phyloP scores from a whole-genome alignment of 1,284 basidiomycete species.

The Leccinum solheimii region DNA sequence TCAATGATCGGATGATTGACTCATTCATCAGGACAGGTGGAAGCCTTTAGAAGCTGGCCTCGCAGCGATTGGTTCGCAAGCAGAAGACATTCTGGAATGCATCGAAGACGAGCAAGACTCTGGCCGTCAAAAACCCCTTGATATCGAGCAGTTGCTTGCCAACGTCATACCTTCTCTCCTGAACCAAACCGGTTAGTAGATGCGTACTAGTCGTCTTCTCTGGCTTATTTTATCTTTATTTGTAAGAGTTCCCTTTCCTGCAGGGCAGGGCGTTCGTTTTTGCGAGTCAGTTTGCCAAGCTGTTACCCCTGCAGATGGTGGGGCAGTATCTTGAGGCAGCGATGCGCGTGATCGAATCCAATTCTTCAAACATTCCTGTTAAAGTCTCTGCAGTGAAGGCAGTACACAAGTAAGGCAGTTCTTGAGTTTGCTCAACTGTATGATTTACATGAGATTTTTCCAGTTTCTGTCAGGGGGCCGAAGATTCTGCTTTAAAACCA shows the following conservation, averaged over 20 bases:
- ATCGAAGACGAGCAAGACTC: constrained; percentile 73
- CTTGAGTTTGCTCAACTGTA: neutral
- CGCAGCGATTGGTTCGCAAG: constrained; percentile 81
- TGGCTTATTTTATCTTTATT: constrained; percentile 2
- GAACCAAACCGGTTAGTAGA: constrained; percentile 54
- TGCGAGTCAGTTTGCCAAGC: constrained; percentile 83
- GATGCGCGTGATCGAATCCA: constrained; percentile 78
- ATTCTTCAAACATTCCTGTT: constrained; percentile 73
- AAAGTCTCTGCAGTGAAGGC: constrained; percentile 95
- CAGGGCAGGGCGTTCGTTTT: constrained; percentile 96
- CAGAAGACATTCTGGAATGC: constrained; percentile 74
- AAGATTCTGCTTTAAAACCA: constrained; percentile 56
- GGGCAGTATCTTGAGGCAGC: constrained; percentile 87
- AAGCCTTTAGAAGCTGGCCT: constrained; percentile 84
- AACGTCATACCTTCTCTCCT: constrained; percentile 81
- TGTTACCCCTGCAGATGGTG: constrained; percentile 70
- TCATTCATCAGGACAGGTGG: constrained; percentile 62
- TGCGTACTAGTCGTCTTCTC: neutral
- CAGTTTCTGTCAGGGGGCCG: constrained; percentile 68
- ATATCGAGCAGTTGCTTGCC: constrained; percentile 75
- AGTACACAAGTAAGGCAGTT: constrained; percentile 71
- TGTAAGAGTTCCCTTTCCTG: constrained; percentile 79
- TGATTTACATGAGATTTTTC: constrained; percentile 10
- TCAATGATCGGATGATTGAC: neutral
- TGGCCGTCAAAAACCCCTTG: constrained; percentile 65